Conservation (phyloP, 768 basidiomycete species). For the Rhodotorula kratochvilovae region DNA sequence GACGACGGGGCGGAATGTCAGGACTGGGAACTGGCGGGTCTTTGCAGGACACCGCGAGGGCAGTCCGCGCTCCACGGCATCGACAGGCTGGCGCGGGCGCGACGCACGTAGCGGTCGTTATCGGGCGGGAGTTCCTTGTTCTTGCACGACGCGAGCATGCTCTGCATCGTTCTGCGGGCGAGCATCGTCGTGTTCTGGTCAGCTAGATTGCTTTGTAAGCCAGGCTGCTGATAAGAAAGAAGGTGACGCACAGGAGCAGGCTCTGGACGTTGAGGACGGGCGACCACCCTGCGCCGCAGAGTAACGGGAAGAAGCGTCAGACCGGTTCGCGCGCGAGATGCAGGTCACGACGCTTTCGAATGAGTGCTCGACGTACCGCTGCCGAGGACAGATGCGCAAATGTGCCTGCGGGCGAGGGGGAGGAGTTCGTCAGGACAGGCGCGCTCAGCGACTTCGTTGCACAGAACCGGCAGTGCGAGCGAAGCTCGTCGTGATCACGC, state of each 20-base stretch:
- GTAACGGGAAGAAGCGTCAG: not conserved
- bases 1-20: not conserved
- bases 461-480: too few relatives aligned
- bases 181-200: slow-evolving; percentile 69
- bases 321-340: too few relatives aligned
- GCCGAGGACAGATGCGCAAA: slow-evolving; percentile 83
- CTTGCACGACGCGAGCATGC: slow-evolving; percentile 88
- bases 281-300: slow-evolving; percentile 64
- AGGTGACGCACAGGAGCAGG: slow-evolving; percentile 5
- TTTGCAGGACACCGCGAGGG: too few relatives aligned
- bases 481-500: too few relatives aligned
- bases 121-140: slow-evolving; percentile 68
- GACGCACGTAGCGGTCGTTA: slow-evolving; percentile 57
- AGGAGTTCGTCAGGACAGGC: too few relatives aligned
- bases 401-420: slow-evolving; percentile 51
- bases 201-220: not conserved
- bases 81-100: too few relatives aligned
- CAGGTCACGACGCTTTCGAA: too few relatives aligned
- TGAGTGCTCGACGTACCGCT: slow-evolving; percentile 42
- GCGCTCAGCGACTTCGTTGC: too few relatives aligned
- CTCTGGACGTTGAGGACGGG: slow-evolving; percentile 62
- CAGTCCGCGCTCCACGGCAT: too few relatives aligned
- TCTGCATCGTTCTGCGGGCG: slow-evolving; percentile 61
- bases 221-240: not conserved
- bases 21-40: too few relatives aligned